These are phyloP conservation scores for Nannochloropsis salina DNA, from an alignment of 108 stramenopile species.

Conservation along the genomic window DNA sequence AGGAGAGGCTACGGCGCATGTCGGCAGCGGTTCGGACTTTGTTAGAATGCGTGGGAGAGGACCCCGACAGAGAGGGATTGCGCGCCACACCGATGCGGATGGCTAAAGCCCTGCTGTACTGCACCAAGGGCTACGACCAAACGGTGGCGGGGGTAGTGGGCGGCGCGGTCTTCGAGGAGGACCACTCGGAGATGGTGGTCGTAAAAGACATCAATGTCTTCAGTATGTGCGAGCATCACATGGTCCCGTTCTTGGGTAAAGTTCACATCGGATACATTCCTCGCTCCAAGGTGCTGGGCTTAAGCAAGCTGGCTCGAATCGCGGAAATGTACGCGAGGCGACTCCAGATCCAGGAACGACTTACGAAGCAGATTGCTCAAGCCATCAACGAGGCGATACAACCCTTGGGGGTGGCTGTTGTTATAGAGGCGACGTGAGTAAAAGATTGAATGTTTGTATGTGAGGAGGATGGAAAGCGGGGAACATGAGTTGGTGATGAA, in stretches of 20 bases:
- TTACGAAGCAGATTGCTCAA: conserved; percentile 91
- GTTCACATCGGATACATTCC: conserved; percentile 98
- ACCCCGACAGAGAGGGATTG: conserved; percentile 83
- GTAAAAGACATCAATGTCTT: conserved; percentile 94
- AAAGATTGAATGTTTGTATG: neutral
- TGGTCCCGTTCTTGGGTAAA: conserved; percentile 92
- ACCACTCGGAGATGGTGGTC: conserved; percentile 88
- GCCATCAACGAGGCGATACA: conserved; percentile 81
- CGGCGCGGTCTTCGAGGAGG: conserved; percentile 80
- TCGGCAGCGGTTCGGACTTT: conserved; percentile 75
- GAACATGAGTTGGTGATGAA: too few species aligned
- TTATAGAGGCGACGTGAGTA: conserved; percentile 70
- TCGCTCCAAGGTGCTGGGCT: conserved; percentile 59
- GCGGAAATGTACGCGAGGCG: conserved; percentile 83
- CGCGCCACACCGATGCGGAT: conserved; percentile 81
- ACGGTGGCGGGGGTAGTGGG: conserved; percentile 69
- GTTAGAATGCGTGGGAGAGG: conserved; percentile 91
- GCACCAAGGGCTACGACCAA: conserved; percentile 81
- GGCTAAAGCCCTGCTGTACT: conserved; percentile 88
- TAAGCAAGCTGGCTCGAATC: conserved; percentile 89
- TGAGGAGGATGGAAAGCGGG: too few species aligned
- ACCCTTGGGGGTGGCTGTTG: conserved; percentile 94
- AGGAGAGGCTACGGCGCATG: conserved; percentile 65
- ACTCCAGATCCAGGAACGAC: conserved; percentile 96
- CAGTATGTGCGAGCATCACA: conserved; percentile 95